Evolutionary conservation across 257 asterid genomes (phyloP).

Genomic region (Fraxinus pennsylvanica): DNA sequence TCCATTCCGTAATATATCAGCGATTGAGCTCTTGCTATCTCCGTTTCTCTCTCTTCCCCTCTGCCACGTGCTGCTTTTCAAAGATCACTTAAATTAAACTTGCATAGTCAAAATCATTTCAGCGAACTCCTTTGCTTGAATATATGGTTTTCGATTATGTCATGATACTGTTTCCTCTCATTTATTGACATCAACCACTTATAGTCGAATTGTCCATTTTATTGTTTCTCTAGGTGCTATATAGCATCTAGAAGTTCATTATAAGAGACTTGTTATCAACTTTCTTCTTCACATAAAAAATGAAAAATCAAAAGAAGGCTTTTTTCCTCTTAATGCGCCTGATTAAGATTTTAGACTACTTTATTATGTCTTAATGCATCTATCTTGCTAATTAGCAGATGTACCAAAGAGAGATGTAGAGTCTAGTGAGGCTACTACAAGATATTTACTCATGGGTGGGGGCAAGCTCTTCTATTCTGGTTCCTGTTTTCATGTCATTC

Average conservation of each 20-base stretch:
- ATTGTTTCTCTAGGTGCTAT: not conserved
- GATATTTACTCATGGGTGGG: not conserved
- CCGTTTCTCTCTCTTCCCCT: constrained; percentile 11
- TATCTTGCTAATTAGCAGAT: not conserved
- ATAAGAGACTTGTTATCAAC: not conserved
- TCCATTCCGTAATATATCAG: not conserved
- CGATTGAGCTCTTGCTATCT: constrained; percentile 12
- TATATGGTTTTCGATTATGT: not conserved
- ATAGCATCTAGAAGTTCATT: not conserved
- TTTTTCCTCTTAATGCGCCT: not conserved
- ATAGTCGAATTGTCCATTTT: not conserved
- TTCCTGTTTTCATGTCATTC: not conserved
- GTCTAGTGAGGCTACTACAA: not conserved
- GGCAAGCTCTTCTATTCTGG: not conserved
- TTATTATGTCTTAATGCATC: not conserved
- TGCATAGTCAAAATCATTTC: not conserved
- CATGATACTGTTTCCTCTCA: not conserved
- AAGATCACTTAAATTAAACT: not conserved
- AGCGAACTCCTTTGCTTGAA: not conserved
- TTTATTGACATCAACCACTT: not conserved
- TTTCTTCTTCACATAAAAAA: not conserved
- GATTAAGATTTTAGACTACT: not conserved
- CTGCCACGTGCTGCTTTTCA: constrained; percentile 3
- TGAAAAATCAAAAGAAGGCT: not conserved
- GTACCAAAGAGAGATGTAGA: not conserved